Conservation (phyloP, 2,329 filamentous ascomycete species). For the Fusarium domesticum region DNA sequence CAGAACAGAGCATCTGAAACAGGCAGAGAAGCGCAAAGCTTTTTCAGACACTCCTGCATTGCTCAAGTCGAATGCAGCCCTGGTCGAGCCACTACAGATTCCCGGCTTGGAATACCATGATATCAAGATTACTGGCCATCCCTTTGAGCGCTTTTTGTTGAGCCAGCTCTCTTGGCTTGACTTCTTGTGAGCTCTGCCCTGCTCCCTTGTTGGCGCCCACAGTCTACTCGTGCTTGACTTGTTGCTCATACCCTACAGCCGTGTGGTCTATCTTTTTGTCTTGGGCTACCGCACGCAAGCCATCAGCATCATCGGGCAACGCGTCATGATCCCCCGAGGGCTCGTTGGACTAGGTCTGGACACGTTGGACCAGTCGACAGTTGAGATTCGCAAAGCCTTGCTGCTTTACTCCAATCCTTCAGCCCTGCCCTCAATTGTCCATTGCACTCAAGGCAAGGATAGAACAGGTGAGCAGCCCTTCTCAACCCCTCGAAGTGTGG, state of each 20-base stretch:
- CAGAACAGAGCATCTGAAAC: slow-evolving; percentile 71
- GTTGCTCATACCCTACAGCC: slow-evolving; percentile 27
- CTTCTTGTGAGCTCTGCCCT: slow-evolving; percentile 50
- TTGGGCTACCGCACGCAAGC: slow-evolving; percentile 67
- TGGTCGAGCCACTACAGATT: slow-evolving; percentile 58
- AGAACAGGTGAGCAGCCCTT: slow-evolving; percentile 42
- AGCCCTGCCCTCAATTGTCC: slow-evolving; percentile 65
- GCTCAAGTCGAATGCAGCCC: slow-evolving; percentile 43
- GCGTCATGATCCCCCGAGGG: slow-evolving; percentile 71
- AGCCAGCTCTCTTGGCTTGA: slow-evolving; percentile 66
- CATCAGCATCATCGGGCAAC: slow-evolving; percentile 63
- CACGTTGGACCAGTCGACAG: slow-evolving; percentile 64
- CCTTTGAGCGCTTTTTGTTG: slow-evolving; percentile 67
- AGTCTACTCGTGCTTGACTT: too few relatives aligned
- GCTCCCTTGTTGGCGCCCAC: too few relatives aligned
- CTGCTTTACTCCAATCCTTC: slow-evolving; percentile 29
- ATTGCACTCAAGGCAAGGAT: slow-evolving; percentile 90
- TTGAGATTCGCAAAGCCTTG: slow-evolving; percentile 51
- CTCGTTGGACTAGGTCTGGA: slow-evolving; percentile 67
- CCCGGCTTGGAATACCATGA: slow-evolving; percentile 60
- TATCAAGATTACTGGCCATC: slow-evolving; percentile 70
- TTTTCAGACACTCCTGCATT: slow-evolving; percentile 42
- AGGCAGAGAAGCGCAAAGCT: slow-evolving; percentile 58
- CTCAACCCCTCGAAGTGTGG: too few relatives aligned
- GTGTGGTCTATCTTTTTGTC: slow-evolving; percentile 58